Evolutionary conservation across 2,329 filamentous ascomycete species (phyloP).

Genomic region (Gaeumannomyces tritici): DNA sequence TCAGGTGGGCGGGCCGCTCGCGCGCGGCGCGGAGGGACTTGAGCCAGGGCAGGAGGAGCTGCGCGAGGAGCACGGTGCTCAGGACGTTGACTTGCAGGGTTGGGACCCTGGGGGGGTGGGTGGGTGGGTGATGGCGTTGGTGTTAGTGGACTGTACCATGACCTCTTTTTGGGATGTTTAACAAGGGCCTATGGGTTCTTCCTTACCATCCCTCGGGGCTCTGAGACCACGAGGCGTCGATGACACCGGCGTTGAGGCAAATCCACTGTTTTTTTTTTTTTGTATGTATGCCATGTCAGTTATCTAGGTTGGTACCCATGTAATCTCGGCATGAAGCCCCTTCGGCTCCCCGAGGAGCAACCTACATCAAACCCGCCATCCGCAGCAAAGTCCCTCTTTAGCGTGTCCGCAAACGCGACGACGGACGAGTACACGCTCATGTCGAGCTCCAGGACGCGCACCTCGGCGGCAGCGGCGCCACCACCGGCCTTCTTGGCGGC

Average conservation of each 20-base stretch:
- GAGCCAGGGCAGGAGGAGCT: constrained; percentile 41
- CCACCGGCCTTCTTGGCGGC: neutral
- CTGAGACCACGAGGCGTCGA: constrained; percentile 11
- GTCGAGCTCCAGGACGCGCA: constrained; percentile 15
- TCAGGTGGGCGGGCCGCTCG: constrained; percentile 13
- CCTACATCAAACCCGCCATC: constrained; percentile 14
- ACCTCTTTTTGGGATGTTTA: neutral
- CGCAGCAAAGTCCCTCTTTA: constrained; percentile 11
- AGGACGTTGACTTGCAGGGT: constrained; percentile 50
- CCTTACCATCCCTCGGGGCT: constrained; percentile 18
- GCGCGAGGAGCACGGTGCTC: constrained; percentile 42
- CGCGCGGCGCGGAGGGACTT: constrained; percentile 15
- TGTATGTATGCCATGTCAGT: neutral
- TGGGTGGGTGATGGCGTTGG: neutral
- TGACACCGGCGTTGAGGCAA: constrained; percentile 16
- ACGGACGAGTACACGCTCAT: constrained; percentile 17
- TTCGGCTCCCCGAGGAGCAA: too few relatives aligned
- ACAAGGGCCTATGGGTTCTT: neutral
- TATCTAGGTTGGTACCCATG: neutral
- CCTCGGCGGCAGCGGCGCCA: neutral
- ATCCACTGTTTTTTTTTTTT: constrained; percentile 8
- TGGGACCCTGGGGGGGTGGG: constrained; percentile 33
- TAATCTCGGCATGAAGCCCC: neutral
- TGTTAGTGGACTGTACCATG: neutral
- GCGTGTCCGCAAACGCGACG: constrained; percentile 12